phyloP scores from a whole-genome alignment of 2,329 filamentous ascomycete species.

The Penicillium vulpinum region DNA sequence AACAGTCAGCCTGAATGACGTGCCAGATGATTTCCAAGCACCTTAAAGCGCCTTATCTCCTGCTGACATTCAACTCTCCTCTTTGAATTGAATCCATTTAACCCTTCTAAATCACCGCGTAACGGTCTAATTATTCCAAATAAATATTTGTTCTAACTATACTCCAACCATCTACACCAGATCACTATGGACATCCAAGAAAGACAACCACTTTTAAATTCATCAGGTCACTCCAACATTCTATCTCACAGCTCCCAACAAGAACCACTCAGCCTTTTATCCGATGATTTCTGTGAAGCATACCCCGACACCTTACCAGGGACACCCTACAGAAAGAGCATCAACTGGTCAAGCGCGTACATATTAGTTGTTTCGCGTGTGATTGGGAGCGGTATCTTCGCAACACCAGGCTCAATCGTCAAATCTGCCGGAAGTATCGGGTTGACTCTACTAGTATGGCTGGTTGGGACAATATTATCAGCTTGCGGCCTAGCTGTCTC shows the following conservation, averaged over 20 bases:
- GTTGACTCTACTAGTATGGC: constrained; percentile 63
- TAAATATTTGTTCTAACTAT: neutral
- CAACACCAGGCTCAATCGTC: constrained; percentile 68
- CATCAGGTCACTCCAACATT: neutral
- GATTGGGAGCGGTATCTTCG: constrained; percentile 71
- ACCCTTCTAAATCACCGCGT: neutral
- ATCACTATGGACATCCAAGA: constrained; percentile 22
- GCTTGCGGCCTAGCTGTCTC: constrained; percentile 62
- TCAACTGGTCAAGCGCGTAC: constrained; percentile 64
- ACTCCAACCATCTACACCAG: neutral
- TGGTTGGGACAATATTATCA: constrained; percentile 61
- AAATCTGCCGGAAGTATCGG: constrained; percentile 67
- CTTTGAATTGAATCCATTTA: neutral
- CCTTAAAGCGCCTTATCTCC: neutral
- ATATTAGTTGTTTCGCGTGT: constrained; percentile 68
- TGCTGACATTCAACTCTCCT: neutral
- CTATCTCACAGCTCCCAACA: neutral
- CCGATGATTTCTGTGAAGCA: neutral
- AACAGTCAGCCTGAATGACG: constrained; percentile 31
- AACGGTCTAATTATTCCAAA: neutral
- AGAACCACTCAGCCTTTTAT: neutral
- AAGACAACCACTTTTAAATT: constrained; percentile 21
- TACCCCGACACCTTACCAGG: constrained; percentile 49
- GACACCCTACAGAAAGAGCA: constrained; percentile 57
- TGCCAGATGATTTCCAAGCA: constrained; percentile 29